phyloP scores from a whole-genome alignment of 2,329 filamentous ascomycete species.

The Truncatella angustata region DNA sequence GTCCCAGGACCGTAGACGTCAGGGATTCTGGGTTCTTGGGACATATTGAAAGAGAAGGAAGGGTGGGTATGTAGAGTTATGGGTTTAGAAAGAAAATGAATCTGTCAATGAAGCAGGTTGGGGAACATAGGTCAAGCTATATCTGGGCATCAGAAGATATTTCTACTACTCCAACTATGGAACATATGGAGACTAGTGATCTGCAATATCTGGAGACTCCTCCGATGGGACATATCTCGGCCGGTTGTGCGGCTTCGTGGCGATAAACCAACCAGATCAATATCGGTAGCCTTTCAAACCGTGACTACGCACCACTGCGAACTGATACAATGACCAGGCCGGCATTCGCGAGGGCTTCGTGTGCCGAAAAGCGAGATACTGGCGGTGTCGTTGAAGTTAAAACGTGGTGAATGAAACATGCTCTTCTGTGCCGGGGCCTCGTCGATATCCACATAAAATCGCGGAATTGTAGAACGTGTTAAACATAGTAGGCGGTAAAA shows the following conservation, averaged over 20 bases:
- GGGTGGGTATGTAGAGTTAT: not conserved
- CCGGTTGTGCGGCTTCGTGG: not conserved
- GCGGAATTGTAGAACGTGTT: too few species aligned
- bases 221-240: not conserved
- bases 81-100: not conserved
- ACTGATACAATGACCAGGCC: not conserved
- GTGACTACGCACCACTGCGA: not conserved
- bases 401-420: not conserved
- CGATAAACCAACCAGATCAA: not conserved
- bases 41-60: slow-evolving; percentile 13
- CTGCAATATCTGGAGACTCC: not conserved
- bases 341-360: not conserved
- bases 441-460: too few species aligned
- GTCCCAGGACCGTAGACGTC: slow-evolving; percentile 32
- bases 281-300: not conserved
- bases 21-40: slow-evolving; percentile 15
- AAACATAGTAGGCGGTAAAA: too few species aligned
- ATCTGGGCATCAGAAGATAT: not conserved
- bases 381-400: not conserved
- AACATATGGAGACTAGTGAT: too few species aligned
- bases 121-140: not conserved
- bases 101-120: not conserved
- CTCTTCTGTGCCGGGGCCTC: too few species aligned
- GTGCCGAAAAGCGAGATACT: slow-evolving; percentile 1
- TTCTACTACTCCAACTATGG: not conserved